phyloP scores from a whole-genome alignment of 768 basidiomycete genomes.

The Tulasnella calospora region DNA sequence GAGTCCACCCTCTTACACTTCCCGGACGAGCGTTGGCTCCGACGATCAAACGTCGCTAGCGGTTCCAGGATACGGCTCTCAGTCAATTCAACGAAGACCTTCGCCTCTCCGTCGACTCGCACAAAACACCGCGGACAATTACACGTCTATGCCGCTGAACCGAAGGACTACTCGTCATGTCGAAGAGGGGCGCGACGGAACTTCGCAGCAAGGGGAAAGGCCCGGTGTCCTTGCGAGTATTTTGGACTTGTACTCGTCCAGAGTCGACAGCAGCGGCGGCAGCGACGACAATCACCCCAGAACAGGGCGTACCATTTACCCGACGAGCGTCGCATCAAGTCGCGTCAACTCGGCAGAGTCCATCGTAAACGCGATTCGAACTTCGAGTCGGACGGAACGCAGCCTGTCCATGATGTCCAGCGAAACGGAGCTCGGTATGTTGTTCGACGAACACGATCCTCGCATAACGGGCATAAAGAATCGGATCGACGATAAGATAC shows the following conservation, averaged over 20 bases:
- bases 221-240: slow-evolving; percentile 8
- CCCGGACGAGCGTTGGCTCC: neutral
- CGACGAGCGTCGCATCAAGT: neutral
- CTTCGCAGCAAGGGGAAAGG: neutral
- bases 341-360: neutral
- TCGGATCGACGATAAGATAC: neutral
- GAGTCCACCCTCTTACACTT: neutral
- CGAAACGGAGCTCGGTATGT: slow-evolving; percentile 43
- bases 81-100: neutral
- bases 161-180: neutral
- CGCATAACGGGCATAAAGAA: slow-evolving; percentile 51
- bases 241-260: neutral
- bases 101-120: neutral
- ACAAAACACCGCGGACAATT: neutral
- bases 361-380: neutral
- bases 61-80: neutral
- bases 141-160: slow-evolving; percentile 3
- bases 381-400: neutral
- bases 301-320: neutral
- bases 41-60: neutral
- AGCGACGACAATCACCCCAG: neutral
- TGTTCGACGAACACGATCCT: slow-evolving; percentile 69
- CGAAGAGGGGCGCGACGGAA: neutral
- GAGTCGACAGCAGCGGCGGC: neutral
- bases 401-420: slow-evolving; percentile 25